phyloP scores from a whole-genome alignment of 345 rosid species.

The Dipteronia dyeriana region DNA sequence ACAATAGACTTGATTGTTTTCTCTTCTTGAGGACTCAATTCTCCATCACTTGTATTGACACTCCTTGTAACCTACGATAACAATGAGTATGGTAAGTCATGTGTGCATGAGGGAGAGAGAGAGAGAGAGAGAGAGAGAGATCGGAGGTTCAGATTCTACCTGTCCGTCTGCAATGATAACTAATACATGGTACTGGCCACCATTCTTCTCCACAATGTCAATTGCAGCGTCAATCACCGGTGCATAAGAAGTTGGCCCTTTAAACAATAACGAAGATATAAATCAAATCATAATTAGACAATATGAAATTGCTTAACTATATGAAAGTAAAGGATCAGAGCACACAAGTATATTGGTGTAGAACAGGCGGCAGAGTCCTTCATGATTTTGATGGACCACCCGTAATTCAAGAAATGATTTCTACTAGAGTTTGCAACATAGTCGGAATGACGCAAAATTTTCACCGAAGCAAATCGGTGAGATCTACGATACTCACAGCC shows the following conservation, averaged over 20 bases:
- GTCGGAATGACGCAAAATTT: too few relatives aligned
- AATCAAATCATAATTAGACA: background rate
- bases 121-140: background rate
- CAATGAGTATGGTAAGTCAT: background rate
- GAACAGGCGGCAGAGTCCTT: too few relatives aligned
- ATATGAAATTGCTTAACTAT: background rate
- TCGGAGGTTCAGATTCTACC: slow-evolving; percentile 37
- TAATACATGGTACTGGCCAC: slow-evolving; percentile 78
- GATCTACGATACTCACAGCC: too few relatives aligned
- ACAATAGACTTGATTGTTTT: slow-evolving; percentile 59
- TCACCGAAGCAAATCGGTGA: too few relatives aligned
- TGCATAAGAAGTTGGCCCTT: slow-evolving; percentile 84
- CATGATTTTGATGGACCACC: too few relatives aligned
- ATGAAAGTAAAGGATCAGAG: too few relatives aligned
- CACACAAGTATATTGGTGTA: too few relatives aligned
- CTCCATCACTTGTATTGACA: slow-evolving; percentile 38
- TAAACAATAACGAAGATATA: slow-evolving; percentile 8
- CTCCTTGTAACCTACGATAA: slow-evolving; percentile 61
- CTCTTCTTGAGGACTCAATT: slow-evolving; percentile 61
- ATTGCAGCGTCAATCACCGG: slow-evolving; percentile 68
- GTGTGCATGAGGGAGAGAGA: background rate
- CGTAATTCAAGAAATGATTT: too few relatives aligned
- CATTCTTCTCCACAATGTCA: slow-evolving; percentile 63
- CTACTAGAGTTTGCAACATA: too few relatives aligned
- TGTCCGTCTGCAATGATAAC: slow-evolving; percentile 82